These are phyloP conservation scores for Naganishia sp. DNA, from an alignment of 1,284 basidiomycete genomes.

Conservation along the genomic window DNA sequence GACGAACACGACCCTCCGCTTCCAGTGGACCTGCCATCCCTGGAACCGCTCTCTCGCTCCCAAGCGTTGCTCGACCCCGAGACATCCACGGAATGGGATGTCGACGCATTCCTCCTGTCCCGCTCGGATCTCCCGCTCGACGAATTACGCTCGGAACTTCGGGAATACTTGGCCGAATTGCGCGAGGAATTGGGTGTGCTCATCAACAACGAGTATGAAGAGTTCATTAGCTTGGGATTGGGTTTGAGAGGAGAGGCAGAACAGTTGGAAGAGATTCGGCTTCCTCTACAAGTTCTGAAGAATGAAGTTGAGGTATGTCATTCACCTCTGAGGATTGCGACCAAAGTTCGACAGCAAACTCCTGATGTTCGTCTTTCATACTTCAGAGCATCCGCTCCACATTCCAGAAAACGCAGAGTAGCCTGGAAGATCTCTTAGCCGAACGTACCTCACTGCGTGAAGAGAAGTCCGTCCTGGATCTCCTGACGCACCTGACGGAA, in stretches of 20 bases:
- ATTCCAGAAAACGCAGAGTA: conserved; percentile 60
- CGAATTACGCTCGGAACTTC: conserved; percentile 80
- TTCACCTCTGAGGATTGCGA: too few species aligned
- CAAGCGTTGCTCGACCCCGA: conserved; percentile 65
- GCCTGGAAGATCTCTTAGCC: conserved; percentile 73
- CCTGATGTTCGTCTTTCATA: not conserved
- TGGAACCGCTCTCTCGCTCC: conserved; percentile 74
- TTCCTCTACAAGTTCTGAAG: conserved; percentile 67
- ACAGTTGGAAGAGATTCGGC: conserved; percentile 66
- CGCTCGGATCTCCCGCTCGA: conserved; percentile 81
- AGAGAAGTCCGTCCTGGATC: conserved; percentile 66
- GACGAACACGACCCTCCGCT: not conserved
- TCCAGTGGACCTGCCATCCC: conserved; percentile 62
- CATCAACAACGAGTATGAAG: conserved; percentile 97
- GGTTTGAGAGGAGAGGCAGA: conserved; percentile 80
- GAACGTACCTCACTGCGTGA: conserved; percentile 73
- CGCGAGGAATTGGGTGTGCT: conserved; percentile 90
- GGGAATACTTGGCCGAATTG: conserved; percentile 76
- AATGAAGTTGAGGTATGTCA: conserved; percentile 67
- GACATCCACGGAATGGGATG: conserved; percentile 62
- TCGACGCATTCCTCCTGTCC: conserved; percentile 85
- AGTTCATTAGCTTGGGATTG: conserved; percentile 92
- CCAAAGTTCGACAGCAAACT: not conserved
- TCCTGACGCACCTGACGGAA: conserved; percentile 29
- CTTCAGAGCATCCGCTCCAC: conserved; percentile 45